A percentile compares a stretch with the other conserved stretches of the same genome.
Evolutionary conservation across 129 eudicot genomes (phyloP).

Genomic region (Pseudognaphalium luteoalbum): DNA sequence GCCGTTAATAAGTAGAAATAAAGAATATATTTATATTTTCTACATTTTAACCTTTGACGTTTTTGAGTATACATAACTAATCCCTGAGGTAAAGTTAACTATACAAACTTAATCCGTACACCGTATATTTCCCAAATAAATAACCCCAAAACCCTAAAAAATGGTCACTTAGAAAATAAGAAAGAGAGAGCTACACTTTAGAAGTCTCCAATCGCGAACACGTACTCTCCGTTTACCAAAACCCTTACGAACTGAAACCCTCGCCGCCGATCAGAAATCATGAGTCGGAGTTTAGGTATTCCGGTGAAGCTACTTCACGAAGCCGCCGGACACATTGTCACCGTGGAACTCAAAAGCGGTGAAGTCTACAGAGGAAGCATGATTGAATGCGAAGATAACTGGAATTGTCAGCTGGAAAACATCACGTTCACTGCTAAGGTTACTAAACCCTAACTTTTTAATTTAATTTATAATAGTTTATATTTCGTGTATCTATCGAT

Average conservation of each 20-base stretch:
- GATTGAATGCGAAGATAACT: slow-evolving; percentile 95
- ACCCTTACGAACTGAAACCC: slow-evolving; percentile 15
- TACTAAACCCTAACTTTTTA: background rate
- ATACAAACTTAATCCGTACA: no score
- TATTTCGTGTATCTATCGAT: background rate
- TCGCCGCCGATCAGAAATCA: slow-evolving; percentile 38
- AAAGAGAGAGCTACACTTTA: no score
- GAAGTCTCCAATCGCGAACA: no score
- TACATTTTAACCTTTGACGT: no score
- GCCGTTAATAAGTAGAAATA: no score
- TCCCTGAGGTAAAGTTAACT: no score
- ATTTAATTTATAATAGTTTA: background rate
- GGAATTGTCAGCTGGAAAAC: slow-evolving; percentile 96
- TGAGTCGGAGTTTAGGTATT: slow-evolving; percentile 46
- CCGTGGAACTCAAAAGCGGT: slow-evolving; percentile 54
- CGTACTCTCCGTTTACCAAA: background rate
- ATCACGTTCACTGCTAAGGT: slow-evolving; percentile 98
- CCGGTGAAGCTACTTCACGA: slow-evolving; percentile 46
- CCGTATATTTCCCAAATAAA: no score
- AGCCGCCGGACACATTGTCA: slow-evolving; percentile 47
- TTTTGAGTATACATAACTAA: no score
- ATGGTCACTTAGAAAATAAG: background rate
- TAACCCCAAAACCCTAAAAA: no score
- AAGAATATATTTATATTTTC: no score
- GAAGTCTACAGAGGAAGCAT: slow-evolving; percentile 91